A percentile compares a stretch with the other conserved stretches of the same genome.
Conservation (phyloP, 805 yeast species). For the Teunomyces panamensis region DNA sequence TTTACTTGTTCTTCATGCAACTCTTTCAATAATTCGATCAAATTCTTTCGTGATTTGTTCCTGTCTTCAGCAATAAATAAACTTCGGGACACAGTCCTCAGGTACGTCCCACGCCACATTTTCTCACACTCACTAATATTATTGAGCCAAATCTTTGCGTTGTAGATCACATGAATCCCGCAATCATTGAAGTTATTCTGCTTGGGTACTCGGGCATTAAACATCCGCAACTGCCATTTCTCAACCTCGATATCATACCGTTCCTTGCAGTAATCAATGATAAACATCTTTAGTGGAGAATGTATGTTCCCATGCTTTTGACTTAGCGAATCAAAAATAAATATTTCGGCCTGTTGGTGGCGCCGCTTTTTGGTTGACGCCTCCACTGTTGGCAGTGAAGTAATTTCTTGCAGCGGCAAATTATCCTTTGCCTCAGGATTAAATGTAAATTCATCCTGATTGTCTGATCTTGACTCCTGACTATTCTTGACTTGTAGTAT, state of each 20-base stretch:
- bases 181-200: slow-evolving; percentile 92
- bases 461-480: neutral
- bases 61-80: slow-evolving; percentile 29
- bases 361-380: neutral
- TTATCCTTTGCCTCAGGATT: neutral
- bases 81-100: slow-evolving; percentile 10
- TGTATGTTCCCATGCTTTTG: slow-evolving; percentile 53
- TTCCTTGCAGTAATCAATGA: slow-evolving; percentile 68
- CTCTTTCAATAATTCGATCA: slow-evolving; percentile 20
- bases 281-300: slow-evolving; percentile 53
- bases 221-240: slow-evolving; percentile 45
- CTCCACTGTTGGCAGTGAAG: neutral
- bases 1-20: slow-evolving; percentile 20
- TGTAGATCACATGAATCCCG: slow-evolving; percentile 86
- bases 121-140: slow-evolving; percentile 46
- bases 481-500: slow-evolving; percentile 7
- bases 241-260: slow-evolving; percentile 49
- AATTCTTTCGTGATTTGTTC: slow-evolving; percentile 24
- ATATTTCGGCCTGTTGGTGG: slow-evolving; percentile 36
- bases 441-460: neutral
- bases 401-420: neutral
- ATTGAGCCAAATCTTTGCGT: slow-evolving; percentile 56
- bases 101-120: slow-evolving; percentile 41
- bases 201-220: slow-evolving; percentile 62
- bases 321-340: slow-evolving; percentile 74